Conservation (phyloP, 2,329 filamentous ascomycete species). For the Madurella mycetomatis region DNA sequence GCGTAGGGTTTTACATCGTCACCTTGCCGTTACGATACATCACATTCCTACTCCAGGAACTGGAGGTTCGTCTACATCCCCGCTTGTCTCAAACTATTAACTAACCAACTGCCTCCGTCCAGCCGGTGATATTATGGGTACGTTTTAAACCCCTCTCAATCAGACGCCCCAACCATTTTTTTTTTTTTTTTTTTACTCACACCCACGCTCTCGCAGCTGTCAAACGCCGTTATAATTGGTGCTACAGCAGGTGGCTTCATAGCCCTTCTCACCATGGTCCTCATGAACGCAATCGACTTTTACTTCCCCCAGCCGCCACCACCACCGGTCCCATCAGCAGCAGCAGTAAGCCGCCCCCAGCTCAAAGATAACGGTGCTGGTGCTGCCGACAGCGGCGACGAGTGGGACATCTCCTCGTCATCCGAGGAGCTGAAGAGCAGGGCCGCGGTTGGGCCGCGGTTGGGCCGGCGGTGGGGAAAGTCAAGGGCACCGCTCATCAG, state of each 20-base stretch:
- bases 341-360: not conserved
- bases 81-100: not conserved
- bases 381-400: not conserved
- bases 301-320: not conserved
- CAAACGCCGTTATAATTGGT: not conserved
- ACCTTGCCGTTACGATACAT: not conserved
- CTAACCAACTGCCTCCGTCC: not conserved
- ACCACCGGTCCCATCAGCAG: not conserved
- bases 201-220: not conserved
- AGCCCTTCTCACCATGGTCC: not conserved
- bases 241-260: not conserved
- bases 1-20: not conserved
- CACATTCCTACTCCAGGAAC: not conserved
- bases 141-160: not conserved
- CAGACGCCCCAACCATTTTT: not conserved
- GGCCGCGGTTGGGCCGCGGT: too few relatives aligned
- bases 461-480: not conserved
- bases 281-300: not conserved
- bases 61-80: not conserved
- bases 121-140: not conserved
- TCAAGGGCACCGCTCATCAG: not conserved
- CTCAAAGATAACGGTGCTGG: not conserved
- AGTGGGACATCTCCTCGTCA: not conserved
- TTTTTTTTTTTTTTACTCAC: not conserved
- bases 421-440: not conserved